These are phyloP conservation scores for Phyllosticta citrichinensis DNA, from an alignment of 2,329 filamentous ascomycete genomes.

Conservation along the genomic window DNA sequence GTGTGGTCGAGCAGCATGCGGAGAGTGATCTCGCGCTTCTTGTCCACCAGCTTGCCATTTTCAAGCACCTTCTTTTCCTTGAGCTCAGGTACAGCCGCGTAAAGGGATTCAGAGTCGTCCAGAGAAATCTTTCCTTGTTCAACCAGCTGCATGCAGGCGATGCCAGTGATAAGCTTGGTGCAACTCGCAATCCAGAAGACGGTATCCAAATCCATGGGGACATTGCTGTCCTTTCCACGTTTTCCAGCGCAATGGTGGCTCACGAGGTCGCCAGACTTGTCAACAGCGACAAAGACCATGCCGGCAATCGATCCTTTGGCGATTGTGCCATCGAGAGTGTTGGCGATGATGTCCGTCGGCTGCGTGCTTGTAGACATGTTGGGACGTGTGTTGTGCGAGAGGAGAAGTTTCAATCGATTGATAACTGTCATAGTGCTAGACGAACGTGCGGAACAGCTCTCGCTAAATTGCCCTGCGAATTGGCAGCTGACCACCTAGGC, in stretches of 20 bases:
- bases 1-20: slow-evolving; percentile 43
- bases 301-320: slow-evolving; percentile 26
- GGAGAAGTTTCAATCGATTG: background rate
- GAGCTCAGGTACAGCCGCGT: slow-evolving; percentile 26
- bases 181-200: slow-evolving; percentile 50
- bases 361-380: slow-evolving; percentile 24
- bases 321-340: slow-evolving; percentile 23
- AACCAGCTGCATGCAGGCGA: slow-evolving; percentile 26
- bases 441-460: background rate
- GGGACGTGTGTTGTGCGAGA: background rate
- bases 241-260: slow-evolving; percentile 34
- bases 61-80: slow-evolving; percentile 33
- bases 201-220: slow-evolving; percentile 45
- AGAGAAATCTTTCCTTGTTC: slow-evolving; percentile 27
- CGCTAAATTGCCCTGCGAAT: background rate
- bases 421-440: background rate
- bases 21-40: slow-evolving; percentile 38
- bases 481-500: background rate
- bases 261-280: slow-evolving; percentile 34
- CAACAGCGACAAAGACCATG: slow-evolving; percentile 36
- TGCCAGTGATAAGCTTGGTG: slow-evolving; percentile 30
- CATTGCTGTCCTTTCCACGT: slow-evolving; percentile 27
- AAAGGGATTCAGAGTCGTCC: slow-evolving; percentile 24
- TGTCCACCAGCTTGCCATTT: slow-evolving; percentile 25
- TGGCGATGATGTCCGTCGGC: slow-evolving; percentile 24